Evolutionary conservation across 805 yeast species (phyloP), one percentile per base, ranked within the genome.

Genomic region (Wickerhamiella sergipiensis): DNA sequence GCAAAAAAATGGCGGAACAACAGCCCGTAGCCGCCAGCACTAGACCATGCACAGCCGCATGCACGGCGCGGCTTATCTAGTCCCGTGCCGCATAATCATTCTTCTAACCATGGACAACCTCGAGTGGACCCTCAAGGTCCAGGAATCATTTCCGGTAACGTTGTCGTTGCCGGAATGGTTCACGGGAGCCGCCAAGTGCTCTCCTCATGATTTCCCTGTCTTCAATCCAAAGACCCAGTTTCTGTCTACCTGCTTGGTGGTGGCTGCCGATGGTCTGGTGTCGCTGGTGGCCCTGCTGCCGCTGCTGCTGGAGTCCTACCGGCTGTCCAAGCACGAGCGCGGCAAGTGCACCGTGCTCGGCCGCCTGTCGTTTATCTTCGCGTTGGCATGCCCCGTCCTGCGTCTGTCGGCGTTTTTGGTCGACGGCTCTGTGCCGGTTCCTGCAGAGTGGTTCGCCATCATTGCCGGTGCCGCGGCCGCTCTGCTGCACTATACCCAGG

Each of bases 191-290:
- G 4, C 17, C 6, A 15, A 36, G 15, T 36, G 40, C 15, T 15
- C 40, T 7, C 19, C 40, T 6, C 19, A 17, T 7, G 21, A 38
- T 6, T 53, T 57, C 48, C 31, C 50, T 29, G 47, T 49, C 17
- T 50, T 60, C 46, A 50, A 57, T 45, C 58, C 60, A 3, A 44
- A 48, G 1, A 60, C 63, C 2, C 52, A 53, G 50, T 60, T 60
- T 23, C 29, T 59, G 8, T 49, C 58, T n/a, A 48, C 44, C 52
- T 59, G 63, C 22, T 31, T 57, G 26, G 46, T 54, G 10, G 29
- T 54, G 9, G 15, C 54, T 6, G 48, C 52, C 9, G 62, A 58
- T 2, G 55, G 43, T 2, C 40, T 45, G 18, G 38, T 53, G 1
- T 45, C 61, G 10, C 21, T 47, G 2, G 36, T 48, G 8, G 23